phyloP scores from a whole-genome alignment of 305 asterid species.

The Petunia hybrid region DNA sequence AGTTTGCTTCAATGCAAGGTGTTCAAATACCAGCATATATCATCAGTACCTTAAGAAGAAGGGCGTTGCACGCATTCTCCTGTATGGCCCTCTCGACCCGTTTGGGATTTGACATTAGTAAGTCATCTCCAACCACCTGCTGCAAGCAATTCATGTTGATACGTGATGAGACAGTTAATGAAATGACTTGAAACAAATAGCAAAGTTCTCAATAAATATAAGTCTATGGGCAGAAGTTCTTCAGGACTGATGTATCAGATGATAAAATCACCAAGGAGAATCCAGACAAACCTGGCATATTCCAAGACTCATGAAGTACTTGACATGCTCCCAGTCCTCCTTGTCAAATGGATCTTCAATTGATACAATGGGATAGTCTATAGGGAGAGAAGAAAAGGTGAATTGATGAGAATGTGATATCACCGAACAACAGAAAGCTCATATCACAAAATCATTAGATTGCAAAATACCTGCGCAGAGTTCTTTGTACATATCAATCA shows the following conservation, averaged over 20 bases:
- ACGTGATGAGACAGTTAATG: background rate
- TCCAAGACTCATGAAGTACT: conserved; percentile 73
- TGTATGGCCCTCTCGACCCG: conserved; percentile 88
- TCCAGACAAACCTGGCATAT: conserved; percentile 81
- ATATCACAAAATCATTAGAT: conserved; percentile 14
- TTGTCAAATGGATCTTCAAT: conserved; percentile 99
- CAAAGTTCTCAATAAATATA: conserved; percentile 1
- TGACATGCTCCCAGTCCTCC: conserved; percentile 98
- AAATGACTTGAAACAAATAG: background rate
- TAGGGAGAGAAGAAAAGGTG: conserved; percentile 31
- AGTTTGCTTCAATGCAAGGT: conserved; percentile 26
- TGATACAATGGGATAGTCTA: conserved; percentile 91
- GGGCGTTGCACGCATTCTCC: conserved; percentile 89
- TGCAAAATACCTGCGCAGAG: conserved; percentile 74
- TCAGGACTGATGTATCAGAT: conserved; percentile 30
- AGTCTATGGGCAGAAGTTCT: background rate
- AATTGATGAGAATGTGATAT: conserved; percentile 26
- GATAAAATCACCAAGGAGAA: conserved; percentile 39
- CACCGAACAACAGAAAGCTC: conserved; percentile 12
- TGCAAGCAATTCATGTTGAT: conserved; percentile 32
- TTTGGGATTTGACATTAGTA: conserved; percentile 87
- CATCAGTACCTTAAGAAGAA: conserved; percentile 80
- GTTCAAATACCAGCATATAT: conserved; percentile 33
- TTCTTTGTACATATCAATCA: conserved; percentile 88
- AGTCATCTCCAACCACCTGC: conserved; percentile 95